Evolutionary conservation across 1,284 basidiomycete genomes (phyloP), one percentile per base, ranked within the genome.

Genomic region (Rhodotorula sp.): DNA sequence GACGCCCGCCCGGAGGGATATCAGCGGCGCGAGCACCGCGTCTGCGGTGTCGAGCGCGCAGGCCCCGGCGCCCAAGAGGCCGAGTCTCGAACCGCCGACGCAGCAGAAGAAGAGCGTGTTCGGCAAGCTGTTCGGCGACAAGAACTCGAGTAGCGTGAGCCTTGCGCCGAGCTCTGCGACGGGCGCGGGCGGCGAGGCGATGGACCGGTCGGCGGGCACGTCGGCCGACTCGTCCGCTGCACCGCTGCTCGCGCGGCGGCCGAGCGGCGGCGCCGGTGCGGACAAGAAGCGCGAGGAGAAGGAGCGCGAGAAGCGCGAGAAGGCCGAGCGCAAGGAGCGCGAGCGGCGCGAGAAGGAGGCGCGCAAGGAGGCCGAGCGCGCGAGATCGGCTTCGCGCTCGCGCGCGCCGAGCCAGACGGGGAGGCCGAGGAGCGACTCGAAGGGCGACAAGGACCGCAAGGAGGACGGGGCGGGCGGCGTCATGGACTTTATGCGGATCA

Each of bases 401-500:
- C 48, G 73, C 22, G 67, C 48, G 64, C 69, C 71, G 60, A 65
- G 59, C 37, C 68, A 60, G 64, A 66, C 61, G 41, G 61, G 73
- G 9, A 17, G 71, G 29, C 50, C 71, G 27, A 21, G 68, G 10
- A 37, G 58, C 27, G 68, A 55, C n/a, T 54, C 58, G 50, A 36
- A 60, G 25, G 55, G 64, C 50, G 50, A 62, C 39, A 29, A 51
- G 27, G 41, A 61, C 22, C 34, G 46, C 22, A 63, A 67, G 54
- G 71, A 71, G 51, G 54, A 56, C n/a, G 66, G 57, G 7, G 71
- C 59, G 36, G 69, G 68, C 17, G 66, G 67, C n/a, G 69, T 73
- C 60, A 67, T 78, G 59, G 74, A 70, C 44, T 79, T 70, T 55
- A 78, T 74, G 74, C 61, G 69, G 63, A 76, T 74, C 68, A 76